A percentile compares a stretch with the other conserved stretches of the same genome.
phyloP scores from a whole-genome alignment of 768 basidiomycete genomes.

The Hortiboletus campestris region DNA sequence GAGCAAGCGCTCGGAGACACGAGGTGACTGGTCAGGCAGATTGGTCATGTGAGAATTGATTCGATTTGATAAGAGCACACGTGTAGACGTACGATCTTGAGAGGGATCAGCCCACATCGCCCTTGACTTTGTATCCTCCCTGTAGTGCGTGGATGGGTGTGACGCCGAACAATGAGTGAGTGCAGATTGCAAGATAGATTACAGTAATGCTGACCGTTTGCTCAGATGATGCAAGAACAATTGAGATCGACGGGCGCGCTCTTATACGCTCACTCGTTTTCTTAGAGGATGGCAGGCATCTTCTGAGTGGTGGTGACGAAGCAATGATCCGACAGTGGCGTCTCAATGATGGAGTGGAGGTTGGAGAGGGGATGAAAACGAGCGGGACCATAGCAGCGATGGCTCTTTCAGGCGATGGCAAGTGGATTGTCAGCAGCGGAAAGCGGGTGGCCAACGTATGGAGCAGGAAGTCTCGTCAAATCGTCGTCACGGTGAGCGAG shows the following conservation, averaged over 20 bases:
- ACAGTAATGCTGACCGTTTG: neutral
- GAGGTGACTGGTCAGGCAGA: no score
- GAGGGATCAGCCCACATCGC: no score
- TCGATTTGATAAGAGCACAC: neutral
- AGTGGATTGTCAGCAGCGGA: conserved; percentile 1
- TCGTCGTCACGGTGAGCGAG: neutral
- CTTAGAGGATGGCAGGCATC: neutral
- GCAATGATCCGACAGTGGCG: conserved; percentile 1
- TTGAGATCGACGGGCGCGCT: neutral
- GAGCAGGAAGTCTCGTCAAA: neutral
- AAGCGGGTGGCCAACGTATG: neutral
- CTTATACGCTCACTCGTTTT: neutral
- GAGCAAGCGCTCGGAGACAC: no score
- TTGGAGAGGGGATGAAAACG: neutral
- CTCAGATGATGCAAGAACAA: neutral
- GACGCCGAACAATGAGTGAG: neutral
- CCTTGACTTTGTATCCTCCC: no score
- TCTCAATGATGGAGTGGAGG: neutral
- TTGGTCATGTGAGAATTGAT: neutral
- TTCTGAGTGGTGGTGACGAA: neutral
- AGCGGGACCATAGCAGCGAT: neutral
- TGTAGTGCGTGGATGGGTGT: neutral
- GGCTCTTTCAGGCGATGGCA: neutral
- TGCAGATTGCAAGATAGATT: neutral
- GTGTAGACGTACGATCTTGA: no score